A percentile compares a stretch with the other conserved stretches of the same genome.
phyloP scores from a whole-genome alignment of 1,139 yeast genomes.

The Kurtzmaniella quercitrusa region DNA sequence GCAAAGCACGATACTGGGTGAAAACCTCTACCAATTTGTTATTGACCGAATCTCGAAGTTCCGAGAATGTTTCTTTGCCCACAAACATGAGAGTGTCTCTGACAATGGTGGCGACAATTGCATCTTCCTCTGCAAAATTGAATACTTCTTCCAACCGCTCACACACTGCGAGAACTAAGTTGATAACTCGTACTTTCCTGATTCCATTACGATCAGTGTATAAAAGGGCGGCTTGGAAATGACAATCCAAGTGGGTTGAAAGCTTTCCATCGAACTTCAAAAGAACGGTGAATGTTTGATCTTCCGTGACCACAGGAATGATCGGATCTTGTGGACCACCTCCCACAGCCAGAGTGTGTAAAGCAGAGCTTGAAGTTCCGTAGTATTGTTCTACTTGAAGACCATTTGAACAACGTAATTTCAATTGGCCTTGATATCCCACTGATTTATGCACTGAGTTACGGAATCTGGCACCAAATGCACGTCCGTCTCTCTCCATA shows the following conservation, averaged over 20 bases:
- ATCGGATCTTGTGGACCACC: conserved; percentile 55
- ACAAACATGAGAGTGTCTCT: conserved; percentile 65
- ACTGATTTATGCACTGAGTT: conserved; percentile 39
- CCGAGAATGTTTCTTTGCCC: conserved; percentile 57
- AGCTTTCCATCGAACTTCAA: conserved; percentile 77
- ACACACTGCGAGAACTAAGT: conserved; percentile 77
- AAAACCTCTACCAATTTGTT: conserved; percentile 68
- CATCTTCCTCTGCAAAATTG: conserved; percentile 81
- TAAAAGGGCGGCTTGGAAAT: conserved; percentile 86
- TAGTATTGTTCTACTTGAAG: conserved; percentile 78
- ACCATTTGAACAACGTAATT: conserved; percentile 86
- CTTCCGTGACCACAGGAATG: conserved; percentile 63
- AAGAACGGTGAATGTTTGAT: conserved; percentile 67
- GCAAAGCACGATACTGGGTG: conserved; percentile 66
- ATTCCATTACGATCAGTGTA: conserved; percentile 76
- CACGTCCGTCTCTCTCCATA: conserved; percentile 66
- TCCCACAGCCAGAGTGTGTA: conserved; percentile 28
- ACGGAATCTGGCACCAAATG: conserved; percentile 58
- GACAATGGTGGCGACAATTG: conserved; percentile 66
- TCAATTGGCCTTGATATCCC: conserved; percentile 82
- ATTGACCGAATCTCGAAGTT: conserved; percentile 61
- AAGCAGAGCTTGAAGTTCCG: conserved; percentile 42
- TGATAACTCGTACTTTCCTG: conserved; percentile 81
- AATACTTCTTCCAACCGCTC: conserved; percentile 71
- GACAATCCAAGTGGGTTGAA: conserved; percentile 70